A percentile compares a stretch with the other conserved stretches of the same genome.
Conservation (phyloP, 2,329 filamentous ascomycete genomes). For the Colletotrichum plurivorum region DNA sequence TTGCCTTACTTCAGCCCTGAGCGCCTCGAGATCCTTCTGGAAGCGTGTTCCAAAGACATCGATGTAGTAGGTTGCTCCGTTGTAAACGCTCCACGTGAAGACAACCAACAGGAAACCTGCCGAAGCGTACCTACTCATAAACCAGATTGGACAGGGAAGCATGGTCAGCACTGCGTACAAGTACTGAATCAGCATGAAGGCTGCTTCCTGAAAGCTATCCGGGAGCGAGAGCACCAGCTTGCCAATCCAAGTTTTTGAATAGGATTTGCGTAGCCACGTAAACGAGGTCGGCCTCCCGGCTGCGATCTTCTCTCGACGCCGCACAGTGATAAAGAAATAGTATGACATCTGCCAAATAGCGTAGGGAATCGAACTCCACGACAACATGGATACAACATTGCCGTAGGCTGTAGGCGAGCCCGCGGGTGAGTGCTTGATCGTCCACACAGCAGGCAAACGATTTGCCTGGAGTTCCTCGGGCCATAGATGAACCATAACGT, state of each 20-base stretch:
- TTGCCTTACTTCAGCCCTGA: constrained; percentile 90
- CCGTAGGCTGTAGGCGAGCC: constrained; percentile 86
- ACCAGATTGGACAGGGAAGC: constrained; percentile 95
- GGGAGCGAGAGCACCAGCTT: constrained; percentile 87
- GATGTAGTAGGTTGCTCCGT: constrained; percentile 97
- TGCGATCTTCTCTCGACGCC: constrained; percentile 94
- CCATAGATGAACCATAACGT: constrained; percentile 91
- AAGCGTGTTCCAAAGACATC: constrained; percentile 97
- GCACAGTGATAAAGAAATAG: constrained; percentile 95
- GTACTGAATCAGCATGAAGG: constrained; percentile 98
- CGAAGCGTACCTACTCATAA: constrained; percentile 87
- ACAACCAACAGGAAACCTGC: constrained; percentile 82
- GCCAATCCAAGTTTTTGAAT: constrained; percentile 90
- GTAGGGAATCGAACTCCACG: constrained; percentile 95
- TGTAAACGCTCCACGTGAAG: constrained; percentile 97
- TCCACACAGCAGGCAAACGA: constrained; percentile 88
- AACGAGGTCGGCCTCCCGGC: constrained; percentile 96
- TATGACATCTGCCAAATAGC: constrained; percentile 93
- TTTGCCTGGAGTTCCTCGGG: constrained; percentile 73
- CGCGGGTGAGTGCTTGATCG: constrained; percentile 78
- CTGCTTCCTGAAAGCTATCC: constrained; percentile 81
- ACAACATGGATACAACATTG: constrained; percentile 84
- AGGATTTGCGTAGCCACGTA: constrained; percentile 95
- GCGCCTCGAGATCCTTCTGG: constrained; percentile 92
- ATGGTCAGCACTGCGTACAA: constrained; percentile 91